phyloP scores from a whole-genome alignment of 2,329 filamentous ascomycete genomes.

The Pyrenophora graminea region DNA sequence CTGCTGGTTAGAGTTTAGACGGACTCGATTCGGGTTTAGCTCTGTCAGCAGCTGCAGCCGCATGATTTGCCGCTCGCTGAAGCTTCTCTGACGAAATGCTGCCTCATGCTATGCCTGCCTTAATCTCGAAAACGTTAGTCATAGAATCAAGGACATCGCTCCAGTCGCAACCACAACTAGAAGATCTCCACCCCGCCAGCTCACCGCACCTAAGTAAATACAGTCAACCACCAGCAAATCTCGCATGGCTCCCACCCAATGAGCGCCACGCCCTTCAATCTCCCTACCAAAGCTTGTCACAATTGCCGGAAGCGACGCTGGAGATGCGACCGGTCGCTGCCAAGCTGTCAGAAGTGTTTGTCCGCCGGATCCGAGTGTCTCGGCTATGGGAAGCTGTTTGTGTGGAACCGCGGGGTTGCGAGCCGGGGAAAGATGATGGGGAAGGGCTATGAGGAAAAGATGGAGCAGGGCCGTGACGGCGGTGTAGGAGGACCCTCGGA shows the following conservation, averaged over 20 bases:
- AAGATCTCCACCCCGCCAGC: conserved; percentile 12
- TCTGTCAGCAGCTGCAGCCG: conserved; percentile 13
- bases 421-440: conserved; percentile 59
- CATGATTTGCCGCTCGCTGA: conserved; percentile 24
- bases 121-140: conserved; percentile 17
- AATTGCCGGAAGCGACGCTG: conserved; percentile 65
- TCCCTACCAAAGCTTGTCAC: conserved; percentile 57
- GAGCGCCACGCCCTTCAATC: conserved; percentile 33
- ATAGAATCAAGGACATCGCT: conserved; percentile 12
- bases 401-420: conserved; percentile 62
- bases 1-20: conserved; percentile 21
- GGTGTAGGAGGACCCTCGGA: conserved; percentile 14
- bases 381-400: conserved; percentile 64
- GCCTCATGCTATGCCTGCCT: neutral
- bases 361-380: conserved; percentile 62
- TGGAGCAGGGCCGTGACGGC: conserved; percentile 1
- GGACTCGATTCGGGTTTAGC: neutral
- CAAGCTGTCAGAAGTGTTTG: conserved; percentile 63
- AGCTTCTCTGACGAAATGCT: conserved; percentile 18
- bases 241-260: conserved; percentile 42
- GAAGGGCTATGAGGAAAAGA: conserved; percentile 52
- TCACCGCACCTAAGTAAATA: conserved; percentile 19
- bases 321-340: conserved; percentile 65
- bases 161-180: conserved; percentile 18
- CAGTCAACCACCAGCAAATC: conserved; percentile 31